A percentile compares a stretch with the other conserved stretches of the same genome.
These are phyloP conservation scores for Amniculicola lignicola DNA, from an alignment of 495 filamentous ascomycete genomes.

Conservation along the genomic window DNA sequence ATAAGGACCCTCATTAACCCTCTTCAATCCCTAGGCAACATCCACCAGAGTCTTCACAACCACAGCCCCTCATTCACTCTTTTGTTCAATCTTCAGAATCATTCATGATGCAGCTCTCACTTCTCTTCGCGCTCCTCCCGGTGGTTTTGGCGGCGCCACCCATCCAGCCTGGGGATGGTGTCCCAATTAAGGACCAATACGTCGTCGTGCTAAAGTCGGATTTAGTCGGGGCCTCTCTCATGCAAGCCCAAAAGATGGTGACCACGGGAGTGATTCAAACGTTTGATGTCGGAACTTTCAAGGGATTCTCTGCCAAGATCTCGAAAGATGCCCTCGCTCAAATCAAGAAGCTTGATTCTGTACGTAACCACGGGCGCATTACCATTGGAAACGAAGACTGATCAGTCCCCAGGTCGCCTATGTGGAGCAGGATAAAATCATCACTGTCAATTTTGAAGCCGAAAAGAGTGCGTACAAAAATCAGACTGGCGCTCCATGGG, in stretches of 20 bases:
- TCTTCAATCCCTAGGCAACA: constrained; percentile 9
- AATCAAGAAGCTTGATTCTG: too few species aligned
- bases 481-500: constrained; percentile 30
- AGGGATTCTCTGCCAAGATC: constrained; percentile 31
- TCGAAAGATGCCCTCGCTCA: constrained; percentile 14
- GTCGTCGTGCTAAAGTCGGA: constrained; percentile 33
- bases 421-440: constrained; percentile 31
- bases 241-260: constrained; percentile 7
- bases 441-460: constrained; percentile 5
- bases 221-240: constrained; percentile 3
- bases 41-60: constrained; percentile 5
- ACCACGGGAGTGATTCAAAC: constrained; percentile 13
- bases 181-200: constrained; percentile 29
- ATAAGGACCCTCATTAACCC: constrained; percentile 13
- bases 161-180: constrained; percentile 25
- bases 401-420: constrained; percentile 28
- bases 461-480: constrained; percentile 19
- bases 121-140: constrained; percentile 29
- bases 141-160: constrained; percentile 28
- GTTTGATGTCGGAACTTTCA: constrained; percentile 28
- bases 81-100: background rate
- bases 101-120: constrained; percentile 25
- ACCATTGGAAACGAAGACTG: background rate
- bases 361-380: constrained; percentile 8
- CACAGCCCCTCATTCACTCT: constrained; percentile 12